Evolutionary conservation across 2,329 filamentous ascomycete species (phyloP), one percentile per base, ranked within the genome.

Genomic region (Fusarium avenaceum): DNA sequence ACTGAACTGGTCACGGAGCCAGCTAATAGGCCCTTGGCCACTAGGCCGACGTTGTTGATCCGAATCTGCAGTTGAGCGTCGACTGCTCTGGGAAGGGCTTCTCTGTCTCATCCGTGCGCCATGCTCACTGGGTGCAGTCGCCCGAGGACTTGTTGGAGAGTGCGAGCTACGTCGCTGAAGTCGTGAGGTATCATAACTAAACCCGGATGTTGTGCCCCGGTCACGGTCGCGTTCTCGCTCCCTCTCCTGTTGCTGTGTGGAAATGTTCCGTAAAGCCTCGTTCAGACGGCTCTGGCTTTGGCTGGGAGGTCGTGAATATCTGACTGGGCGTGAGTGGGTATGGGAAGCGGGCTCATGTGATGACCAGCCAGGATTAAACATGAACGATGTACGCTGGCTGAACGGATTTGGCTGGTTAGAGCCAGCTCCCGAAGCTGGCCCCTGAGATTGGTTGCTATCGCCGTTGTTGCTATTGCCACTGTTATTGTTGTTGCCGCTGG

Each of bases 1-100:
- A 7, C 76, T 67, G 33, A 84, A 82, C 39, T 77, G 78, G 43
- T 80, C 80, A 46, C 83, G 79, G 20, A 85, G 69, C 83, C 83
- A 85, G 58, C 76, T 75, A 2, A 84, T 67, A 32, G 82, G 78
- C 4, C 80, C 78, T 39, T 75, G 71, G 5, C 76, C 75, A n/a
- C 77, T 74, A 30, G 70, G 67, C 28, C 74, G 72, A 24, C 40
- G 30, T n/a, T 76, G 74, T 19, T 77, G 72, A 6, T 76, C 75
- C 32, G 77, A 76, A 15, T 76, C 74, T 11, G 57, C 62, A 11
- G 55, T 71, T 22, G 70, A 74, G 19, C 67, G 73, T 26, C 78
- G 78, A 43, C 74, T 79, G 58, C 73, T 76, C 47, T 79, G 71
- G 0, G 80, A 80, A 8, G 80, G 79, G 52, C 80, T 82, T 38